Evolutionary conservation across 2,329 filamentous ascomycete genomes (phyloP).

Genomic region (Paraconiothyrium brasiliense): DNA sequence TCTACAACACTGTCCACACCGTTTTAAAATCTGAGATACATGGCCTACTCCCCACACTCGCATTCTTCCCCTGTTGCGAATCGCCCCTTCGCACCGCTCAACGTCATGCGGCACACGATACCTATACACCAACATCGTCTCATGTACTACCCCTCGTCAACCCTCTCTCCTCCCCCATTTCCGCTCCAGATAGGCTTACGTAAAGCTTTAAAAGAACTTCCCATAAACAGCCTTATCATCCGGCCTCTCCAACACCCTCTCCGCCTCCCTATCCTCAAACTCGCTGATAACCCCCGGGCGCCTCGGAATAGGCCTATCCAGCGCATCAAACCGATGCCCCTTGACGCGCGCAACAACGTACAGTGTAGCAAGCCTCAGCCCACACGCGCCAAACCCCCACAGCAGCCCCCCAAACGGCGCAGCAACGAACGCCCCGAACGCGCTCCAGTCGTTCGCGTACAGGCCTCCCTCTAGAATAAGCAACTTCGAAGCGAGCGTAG

Average conservation of each 20-base stretch:
- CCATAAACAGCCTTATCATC: slow-evolving; percentile 38
- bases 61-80: no score
- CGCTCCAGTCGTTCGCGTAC: slow-evolving; percentile 81
- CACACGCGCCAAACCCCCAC: slow-evolving; percentile 73
- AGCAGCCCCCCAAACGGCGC: slow-evolving; percentile 79
- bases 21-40: no score
- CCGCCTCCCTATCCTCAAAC: slow-evolving; percentile 36
- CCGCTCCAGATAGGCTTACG: neutral
- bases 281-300: slow-evolving; percentile 17
- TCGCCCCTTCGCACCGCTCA: no score
- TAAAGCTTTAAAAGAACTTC: slow-evolving; percentile 39
- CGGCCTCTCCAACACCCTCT: slow-evolving; percentile 35
- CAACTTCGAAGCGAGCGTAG: slow-evolving; percentile 69
- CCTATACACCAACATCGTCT: no score
- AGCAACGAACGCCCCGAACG: slow-evolving; percentile 83
- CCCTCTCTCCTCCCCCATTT: neutral
- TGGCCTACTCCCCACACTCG: no score
- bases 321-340: slow-evolving; percentile 71
- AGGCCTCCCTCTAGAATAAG: slow-evolving; percentile 77
- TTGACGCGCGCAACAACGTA: slow-evolving; percentile 65
- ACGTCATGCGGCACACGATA: no score
- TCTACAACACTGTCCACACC: no score
- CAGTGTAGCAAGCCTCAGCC: slow-evolving; percentile 66
- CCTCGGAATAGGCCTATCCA: slow-evolving; percentile 61
- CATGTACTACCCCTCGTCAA: neutral